phyloP scores from a whole-genome alignment of 2,329 filamentous ascomycete species.

The Trichoderma sp. region DNA sequence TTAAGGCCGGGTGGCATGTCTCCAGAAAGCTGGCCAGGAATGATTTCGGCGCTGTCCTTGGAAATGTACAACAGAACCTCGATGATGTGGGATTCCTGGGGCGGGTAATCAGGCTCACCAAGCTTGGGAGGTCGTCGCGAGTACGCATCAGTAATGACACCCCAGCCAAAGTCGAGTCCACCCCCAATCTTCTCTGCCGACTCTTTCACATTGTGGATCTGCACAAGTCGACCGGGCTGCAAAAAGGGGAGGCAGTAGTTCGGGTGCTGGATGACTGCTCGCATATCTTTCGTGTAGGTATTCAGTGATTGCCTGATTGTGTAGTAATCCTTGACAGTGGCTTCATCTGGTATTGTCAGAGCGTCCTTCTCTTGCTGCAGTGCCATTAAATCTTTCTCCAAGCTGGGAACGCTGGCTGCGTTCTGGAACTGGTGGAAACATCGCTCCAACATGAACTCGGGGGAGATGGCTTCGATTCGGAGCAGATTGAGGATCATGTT shows the following conservation, averaged over 20 bases:
- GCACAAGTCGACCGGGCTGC: constrained; percentile 82
- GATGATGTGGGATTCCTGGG: constrained; percentile 78
- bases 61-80: constrained; percentile 74
- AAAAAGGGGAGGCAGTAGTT: constrained; percentile 83
- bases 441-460: constrained; percentile 97
- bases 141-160: constrained; percentile 76
- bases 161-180: constrained; percentile 83
- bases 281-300: constrained; percentile 84
- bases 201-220: constrained; percentile 70
- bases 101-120: constrained; percentile 65
- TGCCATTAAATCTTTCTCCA: constrained; percentile 81
- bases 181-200: constrained; percentile 43
- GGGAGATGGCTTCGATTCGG: constrained; percentile 97
- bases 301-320: constrained; percentile 83
- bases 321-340: constrained; percentile 91
- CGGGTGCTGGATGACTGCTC: constrained; percentile 87
- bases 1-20: constrained; percentile 64
- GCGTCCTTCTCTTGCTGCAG: constrained; percentile 73
- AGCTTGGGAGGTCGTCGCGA: constrained; percentile 66
- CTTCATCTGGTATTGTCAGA: constrained; percentile 81
- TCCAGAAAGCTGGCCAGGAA: constrained; percentile 34
- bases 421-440: constrained; percentile 99
- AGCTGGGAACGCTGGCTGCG: constrained; percentile 75
- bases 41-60: constrained; percentile 50
- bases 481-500: constrained; percentile 99